Evolutionary conservation across 139 green algal species (phyloP).

Genomic region (Coelastrella sp.): DNA sequence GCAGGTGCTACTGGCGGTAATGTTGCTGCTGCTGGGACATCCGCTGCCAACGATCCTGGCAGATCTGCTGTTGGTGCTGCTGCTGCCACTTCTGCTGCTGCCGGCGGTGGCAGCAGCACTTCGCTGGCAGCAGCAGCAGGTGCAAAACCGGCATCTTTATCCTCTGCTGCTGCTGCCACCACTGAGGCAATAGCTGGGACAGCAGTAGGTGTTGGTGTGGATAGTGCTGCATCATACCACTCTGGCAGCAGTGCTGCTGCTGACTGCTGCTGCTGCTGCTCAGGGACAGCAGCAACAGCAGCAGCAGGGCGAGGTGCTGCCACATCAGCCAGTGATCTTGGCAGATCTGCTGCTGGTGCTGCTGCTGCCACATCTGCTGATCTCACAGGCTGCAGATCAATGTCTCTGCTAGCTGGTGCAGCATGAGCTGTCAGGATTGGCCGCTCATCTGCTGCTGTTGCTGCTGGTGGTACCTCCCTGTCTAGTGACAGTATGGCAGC

Average conservation of each 20-base stretch:
- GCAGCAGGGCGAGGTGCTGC: neutral
- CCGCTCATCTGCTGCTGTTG: neutral
- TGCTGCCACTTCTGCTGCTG: neutral
- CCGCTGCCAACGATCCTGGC: neutral
- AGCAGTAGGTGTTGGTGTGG: neutral
- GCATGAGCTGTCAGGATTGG: too few species aligned
- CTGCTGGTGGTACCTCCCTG: neutral
- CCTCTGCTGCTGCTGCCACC: neutral
- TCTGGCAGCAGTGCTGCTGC: neutral
- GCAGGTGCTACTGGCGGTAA: neutral
- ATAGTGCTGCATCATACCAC: too few species aligned
- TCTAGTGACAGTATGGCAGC: neutral
- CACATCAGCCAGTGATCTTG: neutral
- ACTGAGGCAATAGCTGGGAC: neutral
- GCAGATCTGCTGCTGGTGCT: neutral
- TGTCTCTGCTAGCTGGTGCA: too few species aligned
- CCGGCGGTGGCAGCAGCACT: neutral
- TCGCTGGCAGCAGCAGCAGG: neutral
- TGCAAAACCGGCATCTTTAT: neutral
- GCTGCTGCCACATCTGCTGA: neutral
- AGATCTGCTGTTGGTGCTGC: conserved; percentile 8
- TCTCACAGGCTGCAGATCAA: neutral
- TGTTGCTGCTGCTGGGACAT: neutral
- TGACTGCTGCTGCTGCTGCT: neutral
- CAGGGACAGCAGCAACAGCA: neutral